Conservation (phyloP, 441 rosid species). For the Erodium texanum region DNA sequence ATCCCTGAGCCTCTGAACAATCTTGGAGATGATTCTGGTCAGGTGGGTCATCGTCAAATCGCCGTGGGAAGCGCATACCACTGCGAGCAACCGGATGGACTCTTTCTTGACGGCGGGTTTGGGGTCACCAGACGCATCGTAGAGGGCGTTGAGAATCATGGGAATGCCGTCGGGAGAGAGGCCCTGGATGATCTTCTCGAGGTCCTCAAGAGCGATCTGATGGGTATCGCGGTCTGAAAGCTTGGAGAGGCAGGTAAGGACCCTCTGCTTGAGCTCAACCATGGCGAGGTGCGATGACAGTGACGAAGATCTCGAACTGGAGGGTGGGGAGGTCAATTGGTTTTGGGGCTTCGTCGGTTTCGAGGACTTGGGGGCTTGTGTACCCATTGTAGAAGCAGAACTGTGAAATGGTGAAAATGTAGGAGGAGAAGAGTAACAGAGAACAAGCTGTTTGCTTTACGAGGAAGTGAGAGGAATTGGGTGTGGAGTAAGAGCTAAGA, state of each 20-base stretch:
- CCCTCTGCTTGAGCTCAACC: constrained; percentile 85
- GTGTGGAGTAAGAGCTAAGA: background rate
- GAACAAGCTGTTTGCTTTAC: background rate
- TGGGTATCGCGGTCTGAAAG: constrained; percentile 89
- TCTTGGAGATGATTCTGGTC: constrained; percentile 58
- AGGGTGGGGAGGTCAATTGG: constrained; percentile 9
- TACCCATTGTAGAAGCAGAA: constrained; percentile 35
- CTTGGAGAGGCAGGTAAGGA: constrained; percentile 76
- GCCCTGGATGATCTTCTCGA: constrained; percentile 56
- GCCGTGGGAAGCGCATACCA: constrained; percentile 46
- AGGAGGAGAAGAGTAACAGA: background rate
- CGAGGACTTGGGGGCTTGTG: constrained; percentile 44
- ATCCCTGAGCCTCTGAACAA: constrained; percentile 66
- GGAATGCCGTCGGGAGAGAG: constrained; percentile 68
- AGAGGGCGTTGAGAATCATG: constrained; percentile 76
- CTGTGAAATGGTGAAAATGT: too few species aligned
- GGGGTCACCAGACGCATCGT: constrained; percentile 69
- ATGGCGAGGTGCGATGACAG: constrained; percentile 76
- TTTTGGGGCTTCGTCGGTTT: constrained; percentile 31
- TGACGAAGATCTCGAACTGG: constrained; percentile 41
- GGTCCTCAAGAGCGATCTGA: constrained; percentile 92
- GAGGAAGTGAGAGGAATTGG: background rate
- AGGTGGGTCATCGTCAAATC: constrained; percentile 64
- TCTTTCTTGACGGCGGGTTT: constrained; percentile 86
- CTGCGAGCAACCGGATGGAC: constrained; percentile 59